Conservation (phyloP, 352 stramenopile genomes). For the Globisporangium nagaii region DNA sequence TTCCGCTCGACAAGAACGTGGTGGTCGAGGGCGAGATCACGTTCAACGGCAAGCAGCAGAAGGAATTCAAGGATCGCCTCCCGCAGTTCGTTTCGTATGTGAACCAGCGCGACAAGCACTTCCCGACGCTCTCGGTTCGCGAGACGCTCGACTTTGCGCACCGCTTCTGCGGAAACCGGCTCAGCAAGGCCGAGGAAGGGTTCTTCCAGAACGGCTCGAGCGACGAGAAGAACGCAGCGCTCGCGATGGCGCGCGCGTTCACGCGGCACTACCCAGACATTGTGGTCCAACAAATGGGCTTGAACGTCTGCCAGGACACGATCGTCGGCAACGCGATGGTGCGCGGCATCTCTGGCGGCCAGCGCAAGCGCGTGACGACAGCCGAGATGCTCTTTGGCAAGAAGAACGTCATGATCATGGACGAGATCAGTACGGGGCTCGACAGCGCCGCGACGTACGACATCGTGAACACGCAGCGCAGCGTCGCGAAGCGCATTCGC, state of each 20-base stretch:
- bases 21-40: constrained; percentile 16
- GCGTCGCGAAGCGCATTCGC: constrained; percentile 13
- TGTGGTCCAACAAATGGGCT: constrained; percentile 21
- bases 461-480: constrained; percentile 54
- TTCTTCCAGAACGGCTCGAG: constrained; percentile 22
- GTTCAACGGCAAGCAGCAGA: constrained; percentile 15
- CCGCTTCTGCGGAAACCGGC: constrained; percentile 14
- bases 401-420: constrained; percentile 68
- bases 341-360: constrained; percentile 72
- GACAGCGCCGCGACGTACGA: constrained; percentile 68
- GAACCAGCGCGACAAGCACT: constrained; percentile 19
- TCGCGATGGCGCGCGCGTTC: constrained; percentile 5
- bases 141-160: constrained; percentile 24
- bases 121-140: constrained; percentile 19
- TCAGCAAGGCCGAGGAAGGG: constrained; percentile 24
- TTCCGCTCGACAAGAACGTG: constrained; percentile 15
- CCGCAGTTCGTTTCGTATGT: constrained; percentile 21
- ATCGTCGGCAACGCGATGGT: constrained; percentile 54
- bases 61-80: constrained; percentile 15
- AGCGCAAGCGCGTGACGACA: constrained; percentile 89
- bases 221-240: constrained; percentile 15
- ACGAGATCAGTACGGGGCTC: constrained; percentile 91
- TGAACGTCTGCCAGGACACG: constrained; percentile 34
- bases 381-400: constrained; percentile 70
- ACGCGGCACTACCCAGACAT: constrained; percentile 20